Conservation (phyloP, 2,329 filamentous ascomycete genomes). For the Triangularia setosa region DNA sequence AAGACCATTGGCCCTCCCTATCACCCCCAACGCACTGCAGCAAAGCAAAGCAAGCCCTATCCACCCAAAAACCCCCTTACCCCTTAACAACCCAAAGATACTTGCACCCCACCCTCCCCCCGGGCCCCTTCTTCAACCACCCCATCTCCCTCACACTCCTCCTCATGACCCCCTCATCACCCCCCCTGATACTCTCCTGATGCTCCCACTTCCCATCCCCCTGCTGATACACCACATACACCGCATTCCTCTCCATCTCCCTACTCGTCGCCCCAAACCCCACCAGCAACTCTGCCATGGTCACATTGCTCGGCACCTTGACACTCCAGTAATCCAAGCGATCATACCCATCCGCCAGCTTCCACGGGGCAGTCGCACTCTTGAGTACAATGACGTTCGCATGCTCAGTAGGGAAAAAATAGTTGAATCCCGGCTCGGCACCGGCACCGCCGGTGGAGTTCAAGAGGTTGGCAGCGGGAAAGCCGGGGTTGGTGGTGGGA, state of each 20-base stretch:
- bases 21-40: too few species aligned
- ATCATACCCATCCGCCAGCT: constrained; percentile 39
- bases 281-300: constrained; percentile 53
- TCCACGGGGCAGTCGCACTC: constrained; percentile 49
- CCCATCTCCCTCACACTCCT: constrained; percentile 54
- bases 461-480: constrained; percentile 51
- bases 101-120: constrained; percentile 50
- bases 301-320: constrained; percentile 52
- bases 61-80: not conserved
- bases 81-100: constrained; percentile 48
- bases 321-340: constrained; percentile 41
- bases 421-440: constrained; percentile 60
- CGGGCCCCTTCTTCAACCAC: constrained; percentile 44
- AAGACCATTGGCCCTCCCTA: too few species aligned
- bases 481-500: constrained; percentile 41
- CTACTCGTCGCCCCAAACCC: constrained; percentile 55
- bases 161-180: constrained; percentile 44
- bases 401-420: constrained; percentile 56
- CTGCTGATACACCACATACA: constrained; percentile 53
- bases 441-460: constrained; percentile 56
- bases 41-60: too few species aligned
- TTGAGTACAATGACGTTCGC: constrained; percentile 59
- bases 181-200: constrained; percentile 49
- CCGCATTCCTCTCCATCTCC: constrained; percentile 48
- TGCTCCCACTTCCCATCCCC: constrained; percentile 58